phyloP scores from a whole-genome alignment of 352 stramenopile genomes.

The Globisporangium irregulare region DNA sequence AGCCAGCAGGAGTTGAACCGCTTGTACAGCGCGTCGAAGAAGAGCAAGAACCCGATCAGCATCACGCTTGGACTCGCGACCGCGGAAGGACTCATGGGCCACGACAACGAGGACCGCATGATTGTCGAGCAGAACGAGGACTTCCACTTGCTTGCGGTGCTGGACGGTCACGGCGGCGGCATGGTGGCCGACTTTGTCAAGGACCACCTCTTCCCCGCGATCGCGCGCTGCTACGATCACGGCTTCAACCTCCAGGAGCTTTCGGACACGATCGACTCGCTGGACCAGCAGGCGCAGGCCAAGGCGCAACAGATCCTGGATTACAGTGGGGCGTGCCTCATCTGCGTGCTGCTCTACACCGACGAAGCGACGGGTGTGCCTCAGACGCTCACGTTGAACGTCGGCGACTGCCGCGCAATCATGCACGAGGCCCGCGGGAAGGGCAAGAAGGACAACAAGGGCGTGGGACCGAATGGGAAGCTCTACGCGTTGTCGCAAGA shows the following conservation, averaged over 20 bases:
- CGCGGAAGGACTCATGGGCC: constrained; percentile 45
- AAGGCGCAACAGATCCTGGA: constrained; percentile 39
- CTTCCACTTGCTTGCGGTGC: constrained; percentile 68
- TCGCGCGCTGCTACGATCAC: constrained; percentile 41
- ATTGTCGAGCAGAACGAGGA: constrained; percentile 45
- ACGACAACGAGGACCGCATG: constrained; percentile 67
- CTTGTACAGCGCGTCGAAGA: not conserved
- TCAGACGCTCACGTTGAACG: constrained; percentile 63
- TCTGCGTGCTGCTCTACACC: constrained; percentile 51
- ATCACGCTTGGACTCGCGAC: constrained; percentile 41
- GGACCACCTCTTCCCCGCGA: constrained; percentile 35
- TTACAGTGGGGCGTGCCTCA: constrained; percentile 63
- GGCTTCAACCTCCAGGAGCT: constrained; percentile 34
- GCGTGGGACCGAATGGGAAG: constrained; percentile 10
- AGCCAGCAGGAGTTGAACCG: not conserved
- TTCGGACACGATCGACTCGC: constrained; percentile 36
- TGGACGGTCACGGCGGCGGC: constrained; percentile 70
- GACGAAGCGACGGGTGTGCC: constrained; percentile 31
- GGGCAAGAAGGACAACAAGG: constrained; percentile 20
- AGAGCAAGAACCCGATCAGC: constrained; percentile 34
- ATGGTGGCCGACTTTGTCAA: constrained; percentile 60
- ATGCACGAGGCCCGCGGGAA: constrained; percentile 30
- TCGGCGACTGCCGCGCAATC: constrained; percentile 71
- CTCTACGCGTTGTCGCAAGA: constrained; percentile 50
- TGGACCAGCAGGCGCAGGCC: constrained; percentile 46